Percentiles rank a stretch among this genome's conserved stretches.
phyloP scores from a whole-genome alignment of 2,329 filamentous ascomycete genomes.

The Neofusicoccum parvum region DNA sequence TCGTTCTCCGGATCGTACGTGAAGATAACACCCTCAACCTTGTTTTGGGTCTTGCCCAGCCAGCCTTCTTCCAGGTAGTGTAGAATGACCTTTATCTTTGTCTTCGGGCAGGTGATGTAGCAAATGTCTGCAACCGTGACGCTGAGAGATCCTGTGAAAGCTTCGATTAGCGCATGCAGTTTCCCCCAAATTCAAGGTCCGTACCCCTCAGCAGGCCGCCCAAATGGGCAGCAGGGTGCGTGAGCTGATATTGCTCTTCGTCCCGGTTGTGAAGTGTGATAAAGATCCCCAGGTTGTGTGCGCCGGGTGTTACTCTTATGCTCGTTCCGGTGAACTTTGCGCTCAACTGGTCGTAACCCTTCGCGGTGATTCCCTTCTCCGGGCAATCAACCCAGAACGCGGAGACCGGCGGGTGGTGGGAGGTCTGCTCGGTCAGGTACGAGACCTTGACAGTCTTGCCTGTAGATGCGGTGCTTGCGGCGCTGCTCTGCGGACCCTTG shows the following conservation, averaged over 20 bases:
- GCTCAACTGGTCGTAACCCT: constrained; percentile 92
- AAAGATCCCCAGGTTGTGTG: constrained; percentile 95
- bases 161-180: background rate
- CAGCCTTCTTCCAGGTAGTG: constrained; percentile 95
- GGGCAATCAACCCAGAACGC: constrained; percentile 94
- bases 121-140: constrained; percentile 89
- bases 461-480: constrained; percentile 40
- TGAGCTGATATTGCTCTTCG: constrained; percentile 92
- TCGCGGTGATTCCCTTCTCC: constrained; percentile 82
- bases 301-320: constrained; percentile 85
- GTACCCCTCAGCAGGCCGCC: constrained; percentile 77
- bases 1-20: constrained; percentile 87
- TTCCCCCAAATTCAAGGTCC: background rate
- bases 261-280: constrained; percentile 78
- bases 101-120: constrained; percentile 87
- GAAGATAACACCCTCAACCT: constrained; percentile 88
- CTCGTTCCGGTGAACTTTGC: constrained; percentile 98
- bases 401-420: constrained; percentile 95
- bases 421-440: constrained; percentile 96
- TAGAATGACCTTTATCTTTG: constrained; percentile 86
- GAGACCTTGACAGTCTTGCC: constrained; percentile 72
- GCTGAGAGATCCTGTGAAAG: constrained; percentile 65
- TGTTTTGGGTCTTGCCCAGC: constrained; percentile 89
- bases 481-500: constrained; percentile 44
- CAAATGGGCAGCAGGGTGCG: constrained; percentile 89